Percentiles rank a stretch among this genome's conserved stretches.
Conservation (phyloP, 2,329 filamentous ascomycete species). For the Phyllosticta paracitricarpa region DNA sequence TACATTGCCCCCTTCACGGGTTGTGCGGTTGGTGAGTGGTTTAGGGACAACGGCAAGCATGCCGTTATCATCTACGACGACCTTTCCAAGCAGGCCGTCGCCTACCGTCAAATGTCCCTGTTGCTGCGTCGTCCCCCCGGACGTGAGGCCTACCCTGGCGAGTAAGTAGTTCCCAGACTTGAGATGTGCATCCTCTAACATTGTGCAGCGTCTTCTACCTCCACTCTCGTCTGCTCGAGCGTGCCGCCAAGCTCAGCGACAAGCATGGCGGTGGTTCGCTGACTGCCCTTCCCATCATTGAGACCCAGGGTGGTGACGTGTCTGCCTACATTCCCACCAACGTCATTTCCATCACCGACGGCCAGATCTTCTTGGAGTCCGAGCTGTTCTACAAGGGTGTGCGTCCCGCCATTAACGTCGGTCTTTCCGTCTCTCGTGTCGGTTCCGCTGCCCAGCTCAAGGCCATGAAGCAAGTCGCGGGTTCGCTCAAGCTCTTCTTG, state of each 20-base stretch:
- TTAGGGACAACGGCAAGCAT: constrained; percentile 80
- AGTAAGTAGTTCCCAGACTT: constrained; percentile 39
- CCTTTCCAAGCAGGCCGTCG: constrained; percentile 94
- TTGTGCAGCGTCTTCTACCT: constrained; percentile 78
- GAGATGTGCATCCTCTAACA: constrained; percentile 14
- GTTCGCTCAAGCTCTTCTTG: constrained; percentile 99
- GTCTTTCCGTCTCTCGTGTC: constrained; percentile 99
- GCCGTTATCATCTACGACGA: constrained; percentile 88
- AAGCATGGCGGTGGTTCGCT: constrained; percentile 91
- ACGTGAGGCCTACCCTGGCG: constrained; percentile 98
- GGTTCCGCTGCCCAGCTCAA: constrained; percentile 98
- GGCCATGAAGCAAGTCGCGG: constrained; percentile 99
- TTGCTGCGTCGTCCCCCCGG: constrained; percentile 94
- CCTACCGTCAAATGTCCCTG: constrained; percentile 98
- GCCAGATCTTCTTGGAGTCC: constrained; percentile 98
- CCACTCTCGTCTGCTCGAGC: constrained; percentile 97
- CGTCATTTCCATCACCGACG: constrained; percentile 99
- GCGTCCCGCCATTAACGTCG: constrained; percentile 99
- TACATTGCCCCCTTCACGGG: constrained; percentile 92
- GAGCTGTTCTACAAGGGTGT: constrained; percentile 99
- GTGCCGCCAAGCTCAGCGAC: constrained; percentile 98
- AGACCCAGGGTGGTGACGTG: constrained; percentile 99
- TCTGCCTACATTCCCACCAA: constrained; percentile 99
- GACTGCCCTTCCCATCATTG: constrained; percentile 94
- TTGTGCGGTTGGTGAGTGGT: constrained; percentile 53